Conservation (phyloP, 129 eudicot genomes). For the Erigeron canadensis region DNA sequence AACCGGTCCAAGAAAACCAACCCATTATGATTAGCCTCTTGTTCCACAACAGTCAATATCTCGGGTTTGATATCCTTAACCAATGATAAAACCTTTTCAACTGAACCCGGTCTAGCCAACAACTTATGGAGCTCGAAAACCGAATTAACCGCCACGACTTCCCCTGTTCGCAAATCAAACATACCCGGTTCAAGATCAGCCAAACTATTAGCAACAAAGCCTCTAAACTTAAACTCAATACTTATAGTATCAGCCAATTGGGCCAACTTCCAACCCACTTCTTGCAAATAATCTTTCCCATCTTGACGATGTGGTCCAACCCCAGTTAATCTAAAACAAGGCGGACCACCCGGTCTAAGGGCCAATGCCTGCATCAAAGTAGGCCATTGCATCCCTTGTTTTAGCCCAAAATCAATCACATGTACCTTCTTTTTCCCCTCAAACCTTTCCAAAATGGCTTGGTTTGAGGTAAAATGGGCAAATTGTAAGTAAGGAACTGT, state of each 20-base stretch:
- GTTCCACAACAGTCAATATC: conserved; percentile 74
- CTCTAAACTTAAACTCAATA: conserved; percentile 66
- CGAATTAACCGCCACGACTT: conserved; percentile 73
- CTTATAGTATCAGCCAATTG: conserved; percentile 66
- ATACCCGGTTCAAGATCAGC: conserved; percentile 67
- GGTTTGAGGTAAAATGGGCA: conserved; percentile 93
- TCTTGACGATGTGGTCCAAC: conserved; percentile 71
- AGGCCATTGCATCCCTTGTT: conserved; percentile 96
- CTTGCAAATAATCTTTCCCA: conserved; percentile 57
- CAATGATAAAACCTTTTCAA: conserved; percentile 60
- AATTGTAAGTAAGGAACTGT: conserved; percentile 78
- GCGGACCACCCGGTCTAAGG: conserved; percentile 72
- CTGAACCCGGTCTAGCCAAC: conserved; percentile 52
- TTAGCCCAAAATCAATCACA: conserved; percentile 82
- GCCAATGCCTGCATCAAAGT: conserved; percentile 85
- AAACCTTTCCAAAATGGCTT: conserved; percentile 80
- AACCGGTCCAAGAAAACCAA: conserved; percentile 67
- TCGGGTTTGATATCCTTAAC: conserved; percentile 55
- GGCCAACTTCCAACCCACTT: conserved; percentile 79
- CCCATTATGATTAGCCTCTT: conserved; percentile 73
- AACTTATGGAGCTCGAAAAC: conserved; percentile 70
- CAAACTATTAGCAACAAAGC: conserved; percentile 57
- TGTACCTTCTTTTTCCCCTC: conserved; percentile 57
- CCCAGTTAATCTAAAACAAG: conserved; percentile 67
- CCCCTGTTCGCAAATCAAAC: conserved; percentile 55